These are phyloP conservation scores for Bothriochloa decipiens DNA, from an alignment of 176 grass and related monocot species.

Conservation along the genomic window DNA sequence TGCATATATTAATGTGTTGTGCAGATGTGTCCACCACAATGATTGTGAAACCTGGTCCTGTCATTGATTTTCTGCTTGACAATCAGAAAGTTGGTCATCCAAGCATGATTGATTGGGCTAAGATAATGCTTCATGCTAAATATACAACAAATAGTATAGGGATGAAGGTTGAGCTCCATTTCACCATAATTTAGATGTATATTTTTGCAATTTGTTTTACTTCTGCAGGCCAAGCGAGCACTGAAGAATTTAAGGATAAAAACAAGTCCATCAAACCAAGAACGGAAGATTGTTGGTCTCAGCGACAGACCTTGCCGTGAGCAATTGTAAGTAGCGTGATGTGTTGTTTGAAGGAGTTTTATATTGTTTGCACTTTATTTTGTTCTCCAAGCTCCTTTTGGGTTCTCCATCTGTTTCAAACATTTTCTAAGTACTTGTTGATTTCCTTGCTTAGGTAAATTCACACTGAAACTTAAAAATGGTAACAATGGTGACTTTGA, in stretches of 20 bases:
- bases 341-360: neutral
- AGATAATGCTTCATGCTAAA: neutral
- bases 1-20: no score
- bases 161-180: neutral
- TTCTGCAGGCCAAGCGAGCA: neutral
- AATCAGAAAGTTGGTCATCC: neutral
- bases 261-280: neutral
- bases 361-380: neutral
- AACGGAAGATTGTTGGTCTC: neutral
- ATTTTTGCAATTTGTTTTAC: neutral
- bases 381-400: no score
- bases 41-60: constrained; percentile 26
- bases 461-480: no score
- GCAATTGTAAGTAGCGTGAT: neutral
- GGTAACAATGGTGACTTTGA: no score
- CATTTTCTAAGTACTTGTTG: no score
- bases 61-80: constrained; percentile 28
- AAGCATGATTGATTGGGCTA: neutral
- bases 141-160: neutral
- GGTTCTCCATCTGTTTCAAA: no score
- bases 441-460: no score
- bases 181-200: no score
- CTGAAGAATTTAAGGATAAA: neutral
- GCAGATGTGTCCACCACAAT: constrained; percentile 31
- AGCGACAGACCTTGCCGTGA: neutral